Evolutionary conservation across 129 eudicot genomes (phyloP), one percentile per base, ranked within the genome.

Genomic region (Chrysanthemum seticuspe): DNA sequence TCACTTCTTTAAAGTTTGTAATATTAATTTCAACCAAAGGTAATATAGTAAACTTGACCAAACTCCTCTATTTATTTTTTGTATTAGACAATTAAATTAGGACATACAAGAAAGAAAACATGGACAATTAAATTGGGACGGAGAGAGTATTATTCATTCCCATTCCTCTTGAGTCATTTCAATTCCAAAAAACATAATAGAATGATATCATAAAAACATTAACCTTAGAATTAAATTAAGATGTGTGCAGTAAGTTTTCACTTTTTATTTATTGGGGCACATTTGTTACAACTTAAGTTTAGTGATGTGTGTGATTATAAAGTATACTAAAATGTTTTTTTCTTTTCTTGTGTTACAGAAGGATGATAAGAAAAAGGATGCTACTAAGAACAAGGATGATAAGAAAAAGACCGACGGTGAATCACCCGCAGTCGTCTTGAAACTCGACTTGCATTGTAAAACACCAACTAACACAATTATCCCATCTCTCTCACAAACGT

Each of bases 391-490:
- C 45, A 36, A 36, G 45, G 76, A 57, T 56, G 82, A 73, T 14
- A 82, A 34, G 9, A 73, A 79, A 70, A 78, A 77, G 69, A 53
- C 64, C 7, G 87, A 73, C 36, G 77, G 54, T 13, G 87, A 70
- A 9, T 73, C 82, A 8, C 7, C 13, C 62, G 57, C 84, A 21
- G 67, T 83, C 54, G 92, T 91, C 6, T 58, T 19, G 21, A 19
- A 19, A 19, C 21, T 91, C 13, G 97, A 91, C 70, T 76, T 91
- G 90, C 97, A 91, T 81, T 91, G 96, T 67, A 90, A 91, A 6
- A 19, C 0, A 19, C 21, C 21, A 19, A 19, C 21, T 19, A 19
- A 19, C 21, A 19, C 21, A 19, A 19, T 19, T 19, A 19, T 19
- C 21, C 21, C 21, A 19, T 19, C 21, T 19, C 21, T 19, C 21